Base-by-base conservation (phyloP, 805 yeast genomes). In the Metschnikowia noctiluminum region DNA sequence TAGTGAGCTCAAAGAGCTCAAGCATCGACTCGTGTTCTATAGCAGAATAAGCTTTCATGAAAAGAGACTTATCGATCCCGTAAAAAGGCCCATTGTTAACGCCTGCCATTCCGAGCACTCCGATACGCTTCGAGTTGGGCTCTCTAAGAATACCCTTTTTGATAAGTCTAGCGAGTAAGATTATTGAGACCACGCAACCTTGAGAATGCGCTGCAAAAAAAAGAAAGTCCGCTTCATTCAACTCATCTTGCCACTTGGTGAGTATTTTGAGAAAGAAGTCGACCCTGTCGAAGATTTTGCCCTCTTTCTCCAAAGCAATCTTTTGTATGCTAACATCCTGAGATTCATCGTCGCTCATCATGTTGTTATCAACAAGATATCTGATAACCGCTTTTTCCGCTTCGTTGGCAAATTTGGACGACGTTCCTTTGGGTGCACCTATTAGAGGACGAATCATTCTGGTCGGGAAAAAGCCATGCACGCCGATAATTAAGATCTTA, bases 391-490 rank as follows among this genome's bases (percentile, higher is more conserved):
- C 84, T 49, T 59, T 65, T 57, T 90, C 98, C 0, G 97, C 97
- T 60, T 90, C 97, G 54, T 81, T 84, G 32, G 96, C 89, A 67
- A 92, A 94, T 62, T 86, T 85, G 40, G 85, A 76, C 0, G 98
- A 92, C 0, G 99, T 92, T 0, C 99, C 99, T 16, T 95, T 94
- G 4, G 99, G 99, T 53, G 91, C 90, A 2, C 99, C 99, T 44
- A 92, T 83, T 13, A 92, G 61, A 0, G 96, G 90, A 44, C 99
- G 55, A 13, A 94, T 73, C 76, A 89, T 83, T 53, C 79, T 81
- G 1, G 89, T 87, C 0, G 99, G 99, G 70, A 94, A 92, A 61
- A 91, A 92, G 0, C 99, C 99, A 69, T 92, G 99, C 1, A 92
- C 91, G 0, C 99, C 99, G 50, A 92, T 81, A 34, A 94, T 85